Evolutionary conservation across 1,139 yeast species (phyloP).

Genomic region (Debaryomyces subglobosus): DNA sequence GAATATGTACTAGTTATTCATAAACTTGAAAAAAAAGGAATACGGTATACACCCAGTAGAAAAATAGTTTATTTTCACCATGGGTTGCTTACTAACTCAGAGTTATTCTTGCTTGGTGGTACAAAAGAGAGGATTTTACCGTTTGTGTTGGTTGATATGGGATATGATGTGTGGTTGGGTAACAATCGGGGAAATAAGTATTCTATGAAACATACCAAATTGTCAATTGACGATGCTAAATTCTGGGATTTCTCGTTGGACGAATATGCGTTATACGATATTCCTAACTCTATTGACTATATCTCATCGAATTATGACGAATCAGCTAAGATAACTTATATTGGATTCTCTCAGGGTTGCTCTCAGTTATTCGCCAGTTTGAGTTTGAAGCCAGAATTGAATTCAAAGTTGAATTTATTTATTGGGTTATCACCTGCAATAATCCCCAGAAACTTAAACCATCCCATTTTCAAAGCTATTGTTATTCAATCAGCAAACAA

Average conservation of each 20-base stretch:
- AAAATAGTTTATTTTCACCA: constrained; percentile 49
- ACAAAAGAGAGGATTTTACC: constrained; percentile 35
- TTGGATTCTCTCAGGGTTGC: constrained; percentile 53
- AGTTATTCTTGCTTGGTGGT: constrained; percentile 45
- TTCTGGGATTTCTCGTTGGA: constrained; percentile 90
- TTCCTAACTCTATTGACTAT: constrained; percentile 73
- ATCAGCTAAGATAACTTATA: constrained; percentile 28
- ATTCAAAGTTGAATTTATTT: constrained; percentile 34
- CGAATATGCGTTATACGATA: constrained; percentile 82
- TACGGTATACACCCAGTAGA: not conserved
- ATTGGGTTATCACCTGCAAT: constrained; percentile 52
- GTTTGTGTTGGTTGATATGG: constrained; percentile 31
- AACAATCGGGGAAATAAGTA: constrained; percentile 42
- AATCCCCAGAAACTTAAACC: constrained; percentile 44
- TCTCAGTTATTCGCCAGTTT: constrained; percentile 49
- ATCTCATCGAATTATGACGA: constrained; percentile 31
- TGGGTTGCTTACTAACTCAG: constrained; percentile 50
- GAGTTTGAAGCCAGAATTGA: constrained; percentile 40
- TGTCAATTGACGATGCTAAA: constrained; percentile 44
- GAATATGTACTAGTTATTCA: constrained; percentile 47
- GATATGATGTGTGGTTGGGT: constrained; percentile 43
- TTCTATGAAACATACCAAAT: constrained; percentile 40
- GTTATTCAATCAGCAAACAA: constrained; percentile 40
- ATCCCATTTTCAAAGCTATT: constrained; percentile 38
- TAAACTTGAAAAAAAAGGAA: constrained; percentile 26